Conservation (phyloP, 441 rosid genomes). For the Melianthus villosus region DNA sequence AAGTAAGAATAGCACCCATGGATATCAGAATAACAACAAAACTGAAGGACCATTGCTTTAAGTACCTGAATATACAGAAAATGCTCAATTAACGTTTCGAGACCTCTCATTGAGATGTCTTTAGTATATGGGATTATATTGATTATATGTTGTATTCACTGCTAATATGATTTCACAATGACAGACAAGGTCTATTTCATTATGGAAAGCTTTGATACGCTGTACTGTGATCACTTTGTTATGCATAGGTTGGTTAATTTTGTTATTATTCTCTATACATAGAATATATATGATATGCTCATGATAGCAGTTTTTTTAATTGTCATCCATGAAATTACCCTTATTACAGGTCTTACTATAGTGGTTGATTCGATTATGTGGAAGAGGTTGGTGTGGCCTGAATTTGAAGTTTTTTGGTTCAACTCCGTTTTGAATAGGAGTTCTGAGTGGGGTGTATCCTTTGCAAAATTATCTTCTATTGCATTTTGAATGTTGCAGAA, state of each 20-base stretch:
- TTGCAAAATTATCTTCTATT: conserved; percentile 6
- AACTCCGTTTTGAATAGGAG: conserved; percentile 90
- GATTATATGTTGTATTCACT: too few relatives aligned
- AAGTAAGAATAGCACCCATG: too few relatives aligned
- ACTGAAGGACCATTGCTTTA: too few relatives aligned
- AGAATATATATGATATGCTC: not conserved
- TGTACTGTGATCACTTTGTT: conserved; percentile 38
- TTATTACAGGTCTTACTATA: conserved; percentile 53
- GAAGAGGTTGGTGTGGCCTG: conserved; percentile 79
- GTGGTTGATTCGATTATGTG: conserved; percentile 84
- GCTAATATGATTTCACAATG: conserved; percentile 21
- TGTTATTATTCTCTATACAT: not conserved
- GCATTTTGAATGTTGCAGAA: conserved; percentile 1
- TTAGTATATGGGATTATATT: too few relatives aligned
- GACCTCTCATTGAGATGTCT: too few relatives aligned
- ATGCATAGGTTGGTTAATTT: conserved; percentile 47
- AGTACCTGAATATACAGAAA: too few relatives aligned
- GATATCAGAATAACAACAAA: too few relatives aligned
- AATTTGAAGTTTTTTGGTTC: conserved; percentile 93
- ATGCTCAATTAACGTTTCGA: too few relatives aligned
- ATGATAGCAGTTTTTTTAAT: conserved; percentile 2
- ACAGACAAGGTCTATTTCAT: conserved; percentile 66
- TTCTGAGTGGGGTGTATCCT: conserved; percentile 99
- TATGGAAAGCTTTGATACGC: conserved; percentile 47
- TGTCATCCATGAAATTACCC: conserved; percentile 12